These are phyloP conservation scores for Pythium utonaiense DNA, from an alignment of 352 stramenopile genomes.

Conservation along the genomic window DNA sequence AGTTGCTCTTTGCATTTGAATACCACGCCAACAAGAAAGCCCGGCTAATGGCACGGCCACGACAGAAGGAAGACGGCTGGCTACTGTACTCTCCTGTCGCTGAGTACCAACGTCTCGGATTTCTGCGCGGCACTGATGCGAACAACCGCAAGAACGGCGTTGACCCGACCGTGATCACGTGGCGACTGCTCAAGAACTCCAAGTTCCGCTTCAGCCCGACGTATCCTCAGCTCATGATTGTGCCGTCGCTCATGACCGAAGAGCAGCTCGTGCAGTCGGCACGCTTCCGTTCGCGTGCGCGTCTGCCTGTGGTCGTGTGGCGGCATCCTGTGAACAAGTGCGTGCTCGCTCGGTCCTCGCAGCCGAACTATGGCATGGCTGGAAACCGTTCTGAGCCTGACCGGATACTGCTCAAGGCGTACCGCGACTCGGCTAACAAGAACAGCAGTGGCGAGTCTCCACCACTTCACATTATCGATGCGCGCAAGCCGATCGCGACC, in stretches of 20 bases:
- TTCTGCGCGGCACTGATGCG: constrained; percentile 41
- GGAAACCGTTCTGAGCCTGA: constrained; percentile 92
- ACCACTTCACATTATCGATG: constrained; percentile 83
- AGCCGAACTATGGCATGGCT: constrained; percentile 96
- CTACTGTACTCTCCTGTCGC: constrained; percentile 77
- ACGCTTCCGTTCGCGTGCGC: constrained; percentile 90
- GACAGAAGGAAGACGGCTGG: constrained; percentile 76
- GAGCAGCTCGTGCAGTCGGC: constrained; percentile 87
- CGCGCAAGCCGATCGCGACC: constrained; percentile 73
- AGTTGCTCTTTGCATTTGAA: constrained; percentile 75
- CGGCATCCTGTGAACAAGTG: constrained; percentile 89
- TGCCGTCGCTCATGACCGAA: constrained; percentile 92
- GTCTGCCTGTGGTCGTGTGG: constrained; percentile 93
- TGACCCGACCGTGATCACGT: constrained; percentile 47
- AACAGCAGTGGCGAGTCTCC: constrained; percentile 66
- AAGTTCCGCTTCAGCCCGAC: constrained; percentile 91
- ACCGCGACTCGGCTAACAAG: constrained; percentile 82
- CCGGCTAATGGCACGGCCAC: constrained; percentile 16
- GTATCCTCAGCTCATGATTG: constrained; percentile 95
- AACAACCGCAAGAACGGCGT: constrained; percentile 25
- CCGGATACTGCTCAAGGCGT: constrained; percentile 83
- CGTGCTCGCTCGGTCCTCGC: constrained; percentile 91
- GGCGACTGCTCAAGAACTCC: constrained; percentile 86
- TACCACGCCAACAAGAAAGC: constrained; percentile 73
- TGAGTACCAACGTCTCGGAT: constrained; percentile 82